Conservation (phyloP, 2,329 filamentous ascomycete species). For the Fusarium oligoseptatum region DNA sequence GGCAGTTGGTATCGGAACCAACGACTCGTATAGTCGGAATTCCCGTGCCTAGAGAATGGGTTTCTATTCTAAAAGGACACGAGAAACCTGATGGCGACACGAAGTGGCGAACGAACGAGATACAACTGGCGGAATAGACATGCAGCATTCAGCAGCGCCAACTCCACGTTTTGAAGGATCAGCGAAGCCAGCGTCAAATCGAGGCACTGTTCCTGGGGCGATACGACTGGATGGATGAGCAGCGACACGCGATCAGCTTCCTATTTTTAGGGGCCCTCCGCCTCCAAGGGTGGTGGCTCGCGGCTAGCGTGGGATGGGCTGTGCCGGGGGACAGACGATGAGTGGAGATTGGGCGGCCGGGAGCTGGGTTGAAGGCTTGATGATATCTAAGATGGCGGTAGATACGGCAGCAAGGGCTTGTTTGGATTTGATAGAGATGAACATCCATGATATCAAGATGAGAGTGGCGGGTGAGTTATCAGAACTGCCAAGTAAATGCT, state of each 20-base stretch:
- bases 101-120: neutral
- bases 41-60: neutral
- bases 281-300: conserved; percentile 6
- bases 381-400: neutral
- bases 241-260: conserved; percentile 40
- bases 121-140: neutral
- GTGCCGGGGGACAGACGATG: conserved; percentile 14
- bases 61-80: neutral
- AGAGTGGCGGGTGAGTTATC: neutral
- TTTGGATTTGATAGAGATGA: neutral
- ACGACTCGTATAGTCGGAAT: neutral
- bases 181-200: conserved; percentile 19
- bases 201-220: conserved; percentile 32
- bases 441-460: neutral
- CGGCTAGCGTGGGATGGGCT: conserved; percentile 6
- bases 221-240: conserved; percentile 16
- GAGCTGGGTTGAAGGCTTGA: neutral
- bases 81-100: neutral
- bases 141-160: conserved; percentile 12
- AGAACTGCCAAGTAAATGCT: neutral
- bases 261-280: conserved; percentile 43
- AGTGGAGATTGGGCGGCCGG: conserved; percentile 17
- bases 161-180: conserved; percentile 13
- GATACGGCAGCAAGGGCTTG: neutral
- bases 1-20: neutral